Evolutionary conservation across 2,329 filamentous ascomycete genomes (phyloP).

Genomic region (Calonectria pauciramosa): DNA sequence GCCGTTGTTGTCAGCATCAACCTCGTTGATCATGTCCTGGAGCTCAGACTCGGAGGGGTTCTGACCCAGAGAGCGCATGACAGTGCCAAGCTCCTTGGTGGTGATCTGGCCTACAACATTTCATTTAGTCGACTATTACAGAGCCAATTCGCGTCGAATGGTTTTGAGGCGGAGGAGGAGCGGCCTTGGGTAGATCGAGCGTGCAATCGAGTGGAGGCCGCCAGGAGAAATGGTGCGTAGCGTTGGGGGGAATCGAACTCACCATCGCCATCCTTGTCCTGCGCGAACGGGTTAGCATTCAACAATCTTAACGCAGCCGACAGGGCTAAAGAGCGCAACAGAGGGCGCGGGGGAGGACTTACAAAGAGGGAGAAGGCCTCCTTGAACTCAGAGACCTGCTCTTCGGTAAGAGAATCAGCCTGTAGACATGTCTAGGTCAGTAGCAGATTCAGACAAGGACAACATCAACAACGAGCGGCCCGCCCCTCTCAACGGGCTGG

Average conservation of each 20-base stretch:
- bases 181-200: conserved; percentile 23
- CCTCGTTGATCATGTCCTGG: conserved; percentile 96
- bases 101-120: conserved; percentile 82
- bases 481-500: conserved; percentile 46
- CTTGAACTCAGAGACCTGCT: conserved; percentile 99
- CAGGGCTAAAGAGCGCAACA: neutral
- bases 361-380: conserved; percentile 99
- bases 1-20: conserved; percentile 92
- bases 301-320: conserved; percentile 1
- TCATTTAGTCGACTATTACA: conserved; percentile 38
- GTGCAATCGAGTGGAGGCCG: conserved; percentile 26
- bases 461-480: conserved; percentile 37
- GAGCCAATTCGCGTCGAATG: conserved; percentile 23
- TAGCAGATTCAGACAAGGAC: conserved; percentile 24
- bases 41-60: conserved; percentile 92
- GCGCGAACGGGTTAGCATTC: conserved; percentile 47
- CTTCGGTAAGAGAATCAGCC: conserved; percentile 99
- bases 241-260: conserved; percentile 60
- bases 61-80: conserved; percentile 91
- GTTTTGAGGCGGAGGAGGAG: conserved; percentile 10
- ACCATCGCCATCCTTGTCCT: conserved; percentile 96
- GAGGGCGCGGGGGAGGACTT: conserved; percentile 61
- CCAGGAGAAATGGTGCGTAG: conserved; percentile 27
- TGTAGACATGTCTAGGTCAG: conserved; percentile 57
- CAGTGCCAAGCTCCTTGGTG: conserved; percentile 89